A percentile compares a stretch with the other conserved stretches of the same genome.
Evolutionary conservation across 257 asterid species (phyloP).

Genomic region (Ilex asprella): DNA sequence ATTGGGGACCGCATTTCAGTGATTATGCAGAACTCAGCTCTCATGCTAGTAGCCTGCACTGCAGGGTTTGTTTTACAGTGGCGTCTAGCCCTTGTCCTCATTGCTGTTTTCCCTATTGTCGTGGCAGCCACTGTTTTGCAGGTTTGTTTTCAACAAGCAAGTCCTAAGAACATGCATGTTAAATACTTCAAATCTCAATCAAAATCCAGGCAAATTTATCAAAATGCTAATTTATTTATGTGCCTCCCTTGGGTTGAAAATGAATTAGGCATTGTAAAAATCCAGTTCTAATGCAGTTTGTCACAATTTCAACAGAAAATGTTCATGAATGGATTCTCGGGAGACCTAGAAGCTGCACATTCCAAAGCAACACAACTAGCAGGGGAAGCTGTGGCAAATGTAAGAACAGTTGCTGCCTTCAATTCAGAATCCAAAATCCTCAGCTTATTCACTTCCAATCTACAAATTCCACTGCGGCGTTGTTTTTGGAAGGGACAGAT

Average conservation of each 20-base stretch:
- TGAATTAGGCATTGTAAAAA: not conserved
- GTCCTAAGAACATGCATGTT: too few species aligned
- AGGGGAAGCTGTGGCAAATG: slow-evolving; percentile 84
- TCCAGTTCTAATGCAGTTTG: not conserved
- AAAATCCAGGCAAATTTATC: not conserved
- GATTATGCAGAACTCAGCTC: slow-evolving; percentile 93
- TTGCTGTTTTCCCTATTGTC: slow-evolving; percentile 82
- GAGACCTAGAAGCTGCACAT: slow-evolving; percentile 87
- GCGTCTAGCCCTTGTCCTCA: slow-evolving; percentile 88
- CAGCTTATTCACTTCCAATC: slow-evolving; percentile 53
- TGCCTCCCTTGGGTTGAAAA: too few species aligned
- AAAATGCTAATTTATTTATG: not conserved
- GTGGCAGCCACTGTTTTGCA: slow-evolving; percentile 91
- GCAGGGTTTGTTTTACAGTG: slow-evolving; percentile 92
- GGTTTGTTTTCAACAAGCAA: slow-evolving; percentile 27
- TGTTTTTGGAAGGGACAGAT: slow-evolving; percentile 97
- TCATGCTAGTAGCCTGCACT: slow-evolving; percentile 90
- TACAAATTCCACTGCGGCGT: slow-evolving; percentile 53
- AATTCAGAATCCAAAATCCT: slow-evolving; percentile 70
- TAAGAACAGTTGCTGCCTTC: slow-evolving; percentile 87
- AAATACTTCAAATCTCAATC: too few species aligned
- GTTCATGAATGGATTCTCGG: slow-evolving; percentile 95
- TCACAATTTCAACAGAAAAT: slow-evolving; percentile 50
- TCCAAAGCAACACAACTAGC: slow-evolving; percentile 92
- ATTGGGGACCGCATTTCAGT: slow-evolving; percentile 88